Evolutionary conservation across 371 early-diverging fungal species (phyloP), one percentile per base, ranked within the genome.

Genomic region (Antonospora locustae): DNA sequence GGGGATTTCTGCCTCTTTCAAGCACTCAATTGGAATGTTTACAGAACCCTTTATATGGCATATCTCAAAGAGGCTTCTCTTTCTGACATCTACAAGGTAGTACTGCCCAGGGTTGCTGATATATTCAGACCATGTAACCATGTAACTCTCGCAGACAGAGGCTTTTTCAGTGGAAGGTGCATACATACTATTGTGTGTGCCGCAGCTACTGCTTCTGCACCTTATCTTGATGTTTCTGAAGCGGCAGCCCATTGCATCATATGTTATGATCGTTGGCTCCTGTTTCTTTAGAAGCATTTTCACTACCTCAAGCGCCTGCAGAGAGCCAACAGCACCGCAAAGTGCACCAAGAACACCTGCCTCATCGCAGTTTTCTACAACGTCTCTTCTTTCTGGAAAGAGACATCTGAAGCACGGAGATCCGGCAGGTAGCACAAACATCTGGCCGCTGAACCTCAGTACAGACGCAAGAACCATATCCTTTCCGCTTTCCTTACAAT

Each of bases 261-360:
- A 55, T 16, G 45, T 44, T 34, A 49, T 23, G 19, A 58, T 37
- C 14, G 7, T 12, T 20, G 40, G 16, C 4, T n/a, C 24, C 17
- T 37, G 28, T 43, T 30, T 20, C 24, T 23, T 45, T 29, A 69
- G 17, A 23, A 69, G 57, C 3, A 37, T 5, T 55, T 90, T 92
- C 58, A 93, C 84, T 1, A 82, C 86, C 72, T 92, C 90, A 46
- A 88, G 75, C 19, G 93, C 94, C 77, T 92, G 87, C 30, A 92
- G 62, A 25, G 80, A 83, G 20, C 97, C 97, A 58, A 97, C 84
- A 25, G 90, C 75, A 3, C 97, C 97, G 47, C 70, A 72, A 64
- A 77, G 64, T 32, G 84, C 84, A 29, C 98, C 98, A 34, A 94
- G 71, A 4, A 97, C 92, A n/a, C 98, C 98, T n/a, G 83, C 84